Evolutionary conservation across 2,329 filamentous ascomycete species (phyloP).

Genomic region (Fusarium proliferatum): DNA sequence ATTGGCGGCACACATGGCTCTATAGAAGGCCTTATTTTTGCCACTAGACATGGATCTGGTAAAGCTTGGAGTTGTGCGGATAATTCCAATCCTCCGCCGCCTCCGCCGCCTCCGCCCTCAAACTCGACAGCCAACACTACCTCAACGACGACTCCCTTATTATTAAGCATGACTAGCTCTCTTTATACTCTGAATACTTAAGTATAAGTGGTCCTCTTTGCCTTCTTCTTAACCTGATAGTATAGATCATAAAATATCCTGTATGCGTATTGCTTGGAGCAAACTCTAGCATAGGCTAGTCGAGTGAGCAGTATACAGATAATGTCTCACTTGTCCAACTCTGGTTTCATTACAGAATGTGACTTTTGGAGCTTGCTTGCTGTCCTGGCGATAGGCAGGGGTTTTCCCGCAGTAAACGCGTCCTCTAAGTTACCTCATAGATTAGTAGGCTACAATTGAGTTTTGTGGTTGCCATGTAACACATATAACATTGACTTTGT

Average conservation of each 20-base stretch:
- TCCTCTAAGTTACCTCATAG: not conserved
- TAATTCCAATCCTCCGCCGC: slow-evolving; percentile 10
- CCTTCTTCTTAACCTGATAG: not conserved
- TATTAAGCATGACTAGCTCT: not conserved
- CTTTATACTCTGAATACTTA: not conserved
- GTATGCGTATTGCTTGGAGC: not conserved
- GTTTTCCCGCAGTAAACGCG: not conserved
- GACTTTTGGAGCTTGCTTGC: not conserved
- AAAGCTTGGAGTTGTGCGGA: slow-evolving; percentile 18
- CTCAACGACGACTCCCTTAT: not conserved
- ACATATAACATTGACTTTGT: not conserved
- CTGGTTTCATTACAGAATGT: not conserved
- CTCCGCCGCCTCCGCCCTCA: not conserved
- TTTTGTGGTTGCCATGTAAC: not conserved
- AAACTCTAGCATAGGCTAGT: not conserved
- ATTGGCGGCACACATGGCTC: slow-evolving; percentile 29
- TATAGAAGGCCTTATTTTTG: slow-evolving; percentile 2
- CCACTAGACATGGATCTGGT: not conserved
- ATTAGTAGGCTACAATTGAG: not conserved
- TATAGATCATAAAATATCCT: slow-evolving; percentile 6
- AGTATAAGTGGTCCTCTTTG: not conserved
- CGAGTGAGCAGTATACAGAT: not conserved
- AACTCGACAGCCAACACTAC: not conserved
- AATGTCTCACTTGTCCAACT: not conserved
- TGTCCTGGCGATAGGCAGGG: too few relatives aligned